Conservation (phyloP, 805 yeast species). For the Naumovozyma dairenensis region DNA sequence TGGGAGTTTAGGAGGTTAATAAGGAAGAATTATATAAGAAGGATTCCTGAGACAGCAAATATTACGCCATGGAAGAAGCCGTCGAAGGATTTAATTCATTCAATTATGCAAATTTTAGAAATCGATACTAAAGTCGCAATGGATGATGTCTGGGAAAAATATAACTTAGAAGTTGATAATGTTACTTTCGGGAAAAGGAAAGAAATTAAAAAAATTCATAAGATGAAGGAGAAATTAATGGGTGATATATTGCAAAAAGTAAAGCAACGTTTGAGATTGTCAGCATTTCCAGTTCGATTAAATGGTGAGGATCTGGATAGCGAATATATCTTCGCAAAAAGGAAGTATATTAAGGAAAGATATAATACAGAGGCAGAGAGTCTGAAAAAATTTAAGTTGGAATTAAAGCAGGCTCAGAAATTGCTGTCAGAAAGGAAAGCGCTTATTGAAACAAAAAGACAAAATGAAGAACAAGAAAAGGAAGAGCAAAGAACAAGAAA, state of each 20-base stretch:
- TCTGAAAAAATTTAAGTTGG: conserved; percentile 19
- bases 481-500: too few species aligned
- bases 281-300: conserved; percentile 21
- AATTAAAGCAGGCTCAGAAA: too few species aligned
- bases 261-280: conserved; percentile 11
- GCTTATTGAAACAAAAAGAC: conserved; percentile 16
- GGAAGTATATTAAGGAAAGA: conserved; percentile 20
- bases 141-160: conserved; percentile 17
- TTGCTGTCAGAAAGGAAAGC: too few species aligned
- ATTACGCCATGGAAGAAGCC: conserved; percentile 20
- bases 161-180: conserved; percentile 13
- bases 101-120: conserved; percentile 18
- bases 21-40: conserved; percentile 12
- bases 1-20: conserved; percentile 24
- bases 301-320: conserved; percentile 21
- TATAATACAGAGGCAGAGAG: conserved; percentile 16
- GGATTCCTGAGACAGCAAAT: conserved; percentile 10
- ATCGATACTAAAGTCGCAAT: conserved; percentile 17
- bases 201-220: conserved; percentile 10
- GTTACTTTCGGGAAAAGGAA: conserved; percentile 8
- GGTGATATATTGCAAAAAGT: conserved; percentile 19
- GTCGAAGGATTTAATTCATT: conserved; percentile 10
- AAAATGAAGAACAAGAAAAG: conserved; percentile 10
- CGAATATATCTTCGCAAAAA: conserved; percentile 25
- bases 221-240: conserved; percentile 16